Base-by-base conservation (phyloP, 2,329 filamentous ascomycete species). In the Aphanocladium album region DNA sequence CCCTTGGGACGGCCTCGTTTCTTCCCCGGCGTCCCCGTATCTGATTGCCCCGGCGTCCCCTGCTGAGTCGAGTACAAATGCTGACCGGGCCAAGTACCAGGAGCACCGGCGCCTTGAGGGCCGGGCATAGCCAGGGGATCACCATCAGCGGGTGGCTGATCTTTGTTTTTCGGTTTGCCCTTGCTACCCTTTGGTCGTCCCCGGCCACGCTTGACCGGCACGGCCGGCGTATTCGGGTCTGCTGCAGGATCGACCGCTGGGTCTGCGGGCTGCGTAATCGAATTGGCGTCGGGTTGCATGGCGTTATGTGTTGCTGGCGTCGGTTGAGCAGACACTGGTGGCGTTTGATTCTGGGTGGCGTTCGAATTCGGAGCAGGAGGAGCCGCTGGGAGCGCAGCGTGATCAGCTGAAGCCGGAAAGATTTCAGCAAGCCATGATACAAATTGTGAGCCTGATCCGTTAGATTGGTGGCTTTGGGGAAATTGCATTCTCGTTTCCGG, bases 351-450 rank as follows among this genome's bases (percentile, higher is more conserved):
- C 23, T 52, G 37, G 5, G 55, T n/a, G 16, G 55, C 37, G 30
- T 27, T 43, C 19, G 52, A 5, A 19, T 52, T 53, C 30, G 35
- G 19, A 37, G 41, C 17, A 17, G 39, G n/a, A 35, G 46, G 33
- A n/a, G 60, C 25, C 8, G 45, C 35, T n/a, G 56, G 43, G 21
- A 52, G 25, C 17, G 50, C 16, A 2, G 56, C 39, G 30, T 61
- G 68, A 27, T 53, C 33, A 60, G 61, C 35, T 16, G 41, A 43
- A n/a, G 57, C 16, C 19, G 84, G 84, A 62, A 88, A 88, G 58
- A 88, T 85, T 67, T 88, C 85, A 14, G 83, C 76, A 49, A 87
- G 72, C 84, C 85, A 88, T 21, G 82, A 80, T 33, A 88, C 77
- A 62, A 88, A 83, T 12, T 84, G 72, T 21, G 79, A 78, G 1